phyloP scores from a whole-genome alignment of 768 basidiomycete species.

The Agaricus sinodeliciosus region DNA sequence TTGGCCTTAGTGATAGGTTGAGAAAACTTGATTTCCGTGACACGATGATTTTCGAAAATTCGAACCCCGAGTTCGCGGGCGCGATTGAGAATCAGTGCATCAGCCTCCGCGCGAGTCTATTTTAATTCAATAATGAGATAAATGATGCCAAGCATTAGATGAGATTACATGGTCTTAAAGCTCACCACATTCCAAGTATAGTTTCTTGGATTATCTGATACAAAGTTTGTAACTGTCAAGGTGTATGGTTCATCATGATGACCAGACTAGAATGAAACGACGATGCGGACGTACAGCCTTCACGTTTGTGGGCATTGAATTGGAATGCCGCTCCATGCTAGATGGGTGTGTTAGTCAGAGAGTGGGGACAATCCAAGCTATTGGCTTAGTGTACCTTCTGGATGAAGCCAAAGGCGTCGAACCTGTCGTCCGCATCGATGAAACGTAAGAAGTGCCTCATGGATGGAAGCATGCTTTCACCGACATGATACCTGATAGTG shows the following conservation, averaged over 20 bases:
- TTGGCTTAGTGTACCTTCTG: conserved; percentile 20
- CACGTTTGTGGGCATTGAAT: conserved; percentile 46
- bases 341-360: neutral
- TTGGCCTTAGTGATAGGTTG: conserved; percentile 21
- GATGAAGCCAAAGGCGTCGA: conserved; percentile 25
- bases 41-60: conserved; percentile 41
- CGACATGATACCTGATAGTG: conserved; percentile 28
- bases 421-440: conserved; percentile 28
- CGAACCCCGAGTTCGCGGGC: conserved; percentile 36
- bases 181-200: conserved; percentile 53
- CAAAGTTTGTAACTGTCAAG: conserved; percentile 48
- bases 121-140: neutral
- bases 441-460: conserved; percentile 28
- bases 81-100: conserved; percentile 46
- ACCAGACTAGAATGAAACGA: neutral
- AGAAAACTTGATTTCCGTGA: conserved; percentile 39
- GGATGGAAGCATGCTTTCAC: conserved; percentile 32
- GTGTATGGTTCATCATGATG: neutral
- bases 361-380: neutral
- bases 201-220: conserved; percentile 39
- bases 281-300: conserved; percentile 41
- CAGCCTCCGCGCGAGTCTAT: conserved; percentile 47
- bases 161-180: conserved; percentile 1
- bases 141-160: neutral
- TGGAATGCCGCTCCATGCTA: conserved; percentile 58